These are phyloP conservation scores for Phylloporus arenicola DNA, from an alignment of 768 basidiomycete genomes.

Conservation along the genomic window DNA sequence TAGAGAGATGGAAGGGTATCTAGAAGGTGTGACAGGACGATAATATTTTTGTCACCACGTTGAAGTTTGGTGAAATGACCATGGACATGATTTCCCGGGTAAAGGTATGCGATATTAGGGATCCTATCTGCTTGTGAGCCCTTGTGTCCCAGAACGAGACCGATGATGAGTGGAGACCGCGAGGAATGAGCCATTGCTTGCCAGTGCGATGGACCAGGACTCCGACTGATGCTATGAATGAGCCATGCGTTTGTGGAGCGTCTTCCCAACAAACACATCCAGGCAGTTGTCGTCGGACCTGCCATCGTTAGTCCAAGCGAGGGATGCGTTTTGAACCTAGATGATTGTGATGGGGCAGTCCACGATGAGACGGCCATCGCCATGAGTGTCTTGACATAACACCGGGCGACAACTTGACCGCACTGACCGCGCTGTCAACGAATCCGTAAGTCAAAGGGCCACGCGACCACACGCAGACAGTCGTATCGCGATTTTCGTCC, in stretches of 20 bases:
- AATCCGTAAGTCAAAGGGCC: neutral
- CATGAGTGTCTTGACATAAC: neutral
- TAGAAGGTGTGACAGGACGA: neutral
- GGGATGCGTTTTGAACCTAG: neutral
- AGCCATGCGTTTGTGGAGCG: neutral
- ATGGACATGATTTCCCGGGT: neutral
- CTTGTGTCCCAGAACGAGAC: conserved; percentile 6
- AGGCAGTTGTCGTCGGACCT: neutral
- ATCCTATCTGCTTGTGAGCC: conserved; percentile 2
- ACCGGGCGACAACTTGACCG: conserved; percentile 1
- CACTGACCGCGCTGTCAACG: neutral
- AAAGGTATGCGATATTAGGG: neutral
- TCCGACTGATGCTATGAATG: neutral
- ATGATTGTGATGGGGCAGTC: neutral
- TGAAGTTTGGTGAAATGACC: neutral
- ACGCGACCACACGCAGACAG: neutral
- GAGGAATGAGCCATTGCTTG: neutral
- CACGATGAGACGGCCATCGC: neutral
- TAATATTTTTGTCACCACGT: conserved; percentile 1
- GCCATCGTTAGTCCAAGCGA: conserved; percentile 1
- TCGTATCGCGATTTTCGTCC: neutral
- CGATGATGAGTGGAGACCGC: neutral
- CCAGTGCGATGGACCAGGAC: neutral
- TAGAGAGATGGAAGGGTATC: conserved; percentile 3
- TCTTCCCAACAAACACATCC: neutral